A percentile compares a stretch with the other conserved stretches of the same genome.
phyloP scores from a whole-genome alignment of 2,329 filamentous ascomycete genomes.

The Tolypocladium cylindrosporum region DNA sequence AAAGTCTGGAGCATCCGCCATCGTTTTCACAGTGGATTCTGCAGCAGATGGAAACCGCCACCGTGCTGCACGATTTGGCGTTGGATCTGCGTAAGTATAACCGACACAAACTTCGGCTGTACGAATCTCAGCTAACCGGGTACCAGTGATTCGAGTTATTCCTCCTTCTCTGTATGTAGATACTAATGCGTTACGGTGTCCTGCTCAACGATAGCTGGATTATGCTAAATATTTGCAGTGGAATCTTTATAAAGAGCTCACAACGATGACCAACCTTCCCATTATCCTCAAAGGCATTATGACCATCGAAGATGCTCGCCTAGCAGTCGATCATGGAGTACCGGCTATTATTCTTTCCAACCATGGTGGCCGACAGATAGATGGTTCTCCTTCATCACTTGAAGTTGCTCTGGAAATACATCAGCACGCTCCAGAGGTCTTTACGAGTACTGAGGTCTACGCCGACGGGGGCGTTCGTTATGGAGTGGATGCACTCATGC shows the following conservation, averaged over 20 bases:
- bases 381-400: constrained; percentile 25
- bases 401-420: constrained; percentile 29
- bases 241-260: constrained; percentile 26
- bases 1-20: constrained; percentile 22
- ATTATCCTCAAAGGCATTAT: constrained; percentile 31
- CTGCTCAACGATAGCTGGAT: background rate
- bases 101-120: background rate
- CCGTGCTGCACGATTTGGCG: constrained; percentile 27
- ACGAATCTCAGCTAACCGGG: background rate
- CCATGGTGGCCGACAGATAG: constrained; percentile 32
- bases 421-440: constrained; percentile 24
- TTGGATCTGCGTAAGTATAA: constrained; percentile 21
- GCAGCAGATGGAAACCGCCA: constrained; percentile 28
- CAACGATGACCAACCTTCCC: constrained; percentile 24
- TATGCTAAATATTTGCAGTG: constrained; percentile 12
- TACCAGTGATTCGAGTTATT: constrained; percentile 12
- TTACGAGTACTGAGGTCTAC: constrained; percentile 27
- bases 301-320: constrained; percentile 23
- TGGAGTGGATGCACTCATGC: constrained; percentile 31
- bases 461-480: constrained; percentile 33
- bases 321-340: constrained; percentile 20
- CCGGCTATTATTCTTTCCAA: constrained; percentile 30
- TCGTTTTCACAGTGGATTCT: constrained; percentile 30
- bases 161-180: background rate
- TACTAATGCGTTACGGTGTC: no score